Conservation (phyloP, 805 yeast species). For the Wickerhamomyces xylosicus region DNA sequence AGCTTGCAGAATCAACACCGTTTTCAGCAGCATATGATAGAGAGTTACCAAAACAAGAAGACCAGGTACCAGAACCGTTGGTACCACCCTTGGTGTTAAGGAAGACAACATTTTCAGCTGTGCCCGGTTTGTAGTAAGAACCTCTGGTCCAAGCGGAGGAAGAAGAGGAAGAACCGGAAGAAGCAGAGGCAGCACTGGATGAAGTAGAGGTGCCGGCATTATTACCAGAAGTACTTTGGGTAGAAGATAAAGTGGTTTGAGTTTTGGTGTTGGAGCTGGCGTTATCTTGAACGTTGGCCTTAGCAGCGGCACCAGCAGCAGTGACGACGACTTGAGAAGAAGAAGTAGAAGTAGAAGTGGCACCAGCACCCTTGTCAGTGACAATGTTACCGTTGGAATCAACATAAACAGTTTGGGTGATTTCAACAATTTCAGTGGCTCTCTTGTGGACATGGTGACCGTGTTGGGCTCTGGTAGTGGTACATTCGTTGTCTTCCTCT, state of each 20-base stretch:
- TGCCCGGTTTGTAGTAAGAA: slow-evolving; percentile 68
- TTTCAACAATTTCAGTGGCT: slow-evolving; percentile 56
- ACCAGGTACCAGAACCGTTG: slow-evolving; percentile 83
- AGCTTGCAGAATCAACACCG: slow-evolving; percentile 63
- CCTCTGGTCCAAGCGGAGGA: slow-evolving; percentile 59
- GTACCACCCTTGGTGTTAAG: slow-evolving; percentile 80
- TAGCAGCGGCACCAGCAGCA: slow-evolving; percentile 17
- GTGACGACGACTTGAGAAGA: slow-evolving; percentile 18
- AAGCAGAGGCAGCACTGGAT: slow-evolving; percentile 19
- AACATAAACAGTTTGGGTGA: slow-evolving; percentile 70
- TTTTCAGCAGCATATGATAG: slow-evolving; percentile 74
- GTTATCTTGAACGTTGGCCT: slow-evolving; percentile 4
- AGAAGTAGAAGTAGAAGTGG: slow-evolving; percentile 15
- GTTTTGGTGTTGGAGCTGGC: slow-evolving; percentile 8
- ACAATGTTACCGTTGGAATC: slow-evolving; percentile 40
- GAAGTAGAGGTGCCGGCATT: slow-evolving; percentile 22
- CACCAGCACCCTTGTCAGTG: slow-evolving; percentile 13
- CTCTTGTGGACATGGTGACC: slow-evolving; percentile 45
- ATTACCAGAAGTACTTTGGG: slow-evolving; percentile 16
- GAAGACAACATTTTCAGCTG: slow-evolving; percentile 65
- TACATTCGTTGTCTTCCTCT: slow-evolving; percentile 25
- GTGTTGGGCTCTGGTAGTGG: slow-evolving; percentile 19
- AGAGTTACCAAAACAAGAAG: slow-evolving; percentile 82
- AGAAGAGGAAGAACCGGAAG: slow-evolving; percentile 24
- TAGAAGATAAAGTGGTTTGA: slow-evolving; percentile 7